A percentile compares a stretch with the other conserved stretches of the same genome.
phyloP scores from a whole-genome alignment of 2,329 filamentous ascomycete species.

The Penicillium sp. region DNA sequence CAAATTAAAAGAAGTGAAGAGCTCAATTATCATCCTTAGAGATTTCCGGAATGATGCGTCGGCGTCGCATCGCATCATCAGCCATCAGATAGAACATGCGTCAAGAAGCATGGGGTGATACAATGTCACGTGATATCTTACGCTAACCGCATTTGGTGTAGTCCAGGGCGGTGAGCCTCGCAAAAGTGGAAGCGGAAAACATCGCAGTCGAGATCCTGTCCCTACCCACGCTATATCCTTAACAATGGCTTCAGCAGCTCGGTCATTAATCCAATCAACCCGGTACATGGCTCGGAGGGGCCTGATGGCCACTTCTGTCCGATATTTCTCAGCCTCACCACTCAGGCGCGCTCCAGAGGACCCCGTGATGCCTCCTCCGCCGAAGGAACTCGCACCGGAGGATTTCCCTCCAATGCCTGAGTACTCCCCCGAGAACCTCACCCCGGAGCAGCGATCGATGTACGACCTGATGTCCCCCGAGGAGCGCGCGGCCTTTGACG shows the following conservation, averaged over 20 bases:
- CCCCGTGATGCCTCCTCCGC: slow-evolving; percentile 29
- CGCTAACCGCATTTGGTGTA: not conserved
- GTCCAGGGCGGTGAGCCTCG: slow-evolving; percentile 14
- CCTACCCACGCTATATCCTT: slow-evolving; percentile 16
- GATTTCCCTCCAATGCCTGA: slow-evolving; percentile 33
- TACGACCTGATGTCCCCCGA: slow-evolving; percentile 40
- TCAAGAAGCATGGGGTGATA: not conserved
- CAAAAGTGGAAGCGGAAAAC: slow-evolving; percentile 21
- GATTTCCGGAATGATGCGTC: not conserved
- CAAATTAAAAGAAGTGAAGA: not conserved
- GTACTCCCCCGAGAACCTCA: slow-evolving; percentile 37
- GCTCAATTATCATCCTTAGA: not conserved
- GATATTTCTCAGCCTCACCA: slow-evolving; percentile 37
- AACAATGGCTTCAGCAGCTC: slow-evolving; percentile 41
- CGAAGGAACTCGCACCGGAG: slow-evolving; percentile 28
- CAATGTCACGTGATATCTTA: not conserved
- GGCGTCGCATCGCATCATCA: too few species aligned
- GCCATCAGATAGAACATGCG: not conserved
- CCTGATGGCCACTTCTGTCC: slow-evolving; percentile 23
- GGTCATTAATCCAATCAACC: slow-evolving; percentile 39
- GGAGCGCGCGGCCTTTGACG: slow-evolving; percentile 37
- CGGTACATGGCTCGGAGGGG: slow-evolving; percentile 33
- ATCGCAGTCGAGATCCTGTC: slow-evolving; percentile 14
- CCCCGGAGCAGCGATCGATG: slow-evolving; percentile 35
- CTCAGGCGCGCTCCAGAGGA: slow-evolving; percentile 35